Evolutionary conservation across 2,329 filamentous ascomycete genomes (phyloP), one percentile per base, ranked within the genome.

Genomic region (Aspergillus phoenicis): DNA sequence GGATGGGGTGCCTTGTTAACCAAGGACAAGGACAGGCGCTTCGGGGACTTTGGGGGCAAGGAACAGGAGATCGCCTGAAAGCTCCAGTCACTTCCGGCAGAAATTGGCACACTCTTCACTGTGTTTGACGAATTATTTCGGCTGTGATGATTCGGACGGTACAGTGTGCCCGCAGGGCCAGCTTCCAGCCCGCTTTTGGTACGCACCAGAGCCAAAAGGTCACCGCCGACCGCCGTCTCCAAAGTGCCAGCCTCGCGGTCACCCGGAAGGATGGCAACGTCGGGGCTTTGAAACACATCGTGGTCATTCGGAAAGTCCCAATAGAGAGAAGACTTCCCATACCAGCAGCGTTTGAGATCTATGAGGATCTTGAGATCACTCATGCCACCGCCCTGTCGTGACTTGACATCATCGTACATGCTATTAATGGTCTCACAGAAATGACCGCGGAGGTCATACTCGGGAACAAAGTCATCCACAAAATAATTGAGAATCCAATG

Each of bases 401-500:
- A 75, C 57, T 79, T 82, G 36, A 89, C 78, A 58, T 83, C 78
- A 30, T 75, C 71, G 59, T 85, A 84, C 58, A 89, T 73, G 24
- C 74, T 73, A 73, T 98, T 97, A 61, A 97, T 83, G 8, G 93
- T 82, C 33, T 87, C 82, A 77, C 94, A 97, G 72, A 97, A 97
- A 15, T 86, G 85, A 5, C 85, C 81, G 8, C 94, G 88, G 33
- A 98, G 81, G 48, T 85, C 81, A 71, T 89, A 88, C 72, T 93
- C 87, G 24, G 89, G 78, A 43, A 96, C 86, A 73, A 97, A 99
- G 73, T 99, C 95, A 72, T 99, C 95, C 58, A 91, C 84, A 68
- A 98, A 99, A 76, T 99, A 99, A 75, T 99, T 99, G 64, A 99
- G 79, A 60, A 98, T 93, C 95, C 95, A 99, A 76, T 99, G 95